Conservation (phyloP, 169 alveolate species). For the Plasmodium coatneyi region DNA sequence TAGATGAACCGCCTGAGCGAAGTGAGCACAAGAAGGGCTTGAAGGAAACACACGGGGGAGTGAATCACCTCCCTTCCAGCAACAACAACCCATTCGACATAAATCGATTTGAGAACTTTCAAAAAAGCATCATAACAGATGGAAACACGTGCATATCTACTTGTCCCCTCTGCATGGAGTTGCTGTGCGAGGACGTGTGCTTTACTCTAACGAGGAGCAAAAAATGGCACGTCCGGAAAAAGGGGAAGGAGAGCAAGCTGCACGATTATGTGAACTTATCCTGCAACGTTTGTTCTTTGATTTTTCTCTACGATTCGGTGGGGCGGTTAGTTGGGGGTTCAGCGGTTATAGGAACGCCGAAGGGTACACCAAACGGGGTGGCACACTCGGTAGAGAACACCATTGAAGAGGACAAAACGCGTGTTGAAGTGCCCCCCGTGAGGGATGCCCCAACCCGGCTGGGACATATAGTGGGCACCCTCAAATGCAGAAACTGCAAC, state of each 20-base stretch:
- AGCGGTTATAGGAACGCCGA: not conserved
- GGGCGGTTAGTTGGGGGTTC: not conserved
- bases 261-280: conserved; percentile 39
- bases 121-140: conserved; percentile 27
- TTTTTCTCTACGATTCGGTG: conserved; percentile 42
- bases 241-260: not conserved
- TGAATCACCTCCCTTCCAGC: not conserved
- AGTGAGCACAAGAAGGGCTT: not conserved
- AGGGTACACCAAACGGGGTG: not conserved
- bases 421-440: not conserved
- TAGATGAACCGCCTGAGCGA: not conserved
- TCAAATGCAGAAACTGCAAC: conserved; percentile 62
- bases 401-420: not conserved
- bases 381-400: not conserved
- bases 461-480: not conserved
- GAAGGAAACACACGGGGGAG: not conserved
- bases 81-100: conserved; percentile 6
- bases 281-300: conserved; percentile 32
- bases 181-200: conserved; percentile 12
- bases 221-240: not conserved
- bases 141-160: conserved; percentile 44
- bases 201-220: conserved; percentile 35
- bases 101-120: conserved; percentile 32
- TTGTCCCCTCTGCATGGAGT: conserved; percentile 43
- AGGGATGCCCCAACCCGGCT: not conserved